These are phyloP conservation scores for Xylariales sp. DNA, from an alignment of 2,329 filamentous ascomycete genomes.

Conservation along the genomic window DNA sequence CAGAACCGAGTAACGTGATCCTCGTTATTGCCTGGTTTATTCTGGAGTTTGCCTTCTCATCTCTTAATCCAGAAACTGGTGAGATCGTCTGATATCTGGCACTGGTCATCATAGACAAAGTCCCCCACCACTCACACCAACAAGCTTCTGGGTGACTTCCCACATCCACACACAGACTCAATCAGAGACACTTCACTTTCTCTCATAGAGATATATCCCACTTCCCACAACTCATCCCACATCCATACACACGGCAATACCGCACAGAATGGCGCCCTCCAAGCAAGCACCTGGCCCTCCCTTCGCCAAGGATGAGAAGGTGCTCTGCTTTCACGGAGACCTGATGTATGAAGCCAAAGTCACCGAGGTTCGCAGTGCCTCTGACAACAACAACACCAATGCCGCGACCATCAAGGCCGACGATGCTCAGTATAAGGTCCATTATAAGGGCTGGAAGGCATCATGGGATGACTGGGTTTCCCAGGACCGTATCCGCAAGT, in stretches of 20 bases:
- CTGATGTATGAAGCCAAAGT: constrained; percentile 97
- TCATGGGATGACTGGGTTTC: constrained; percentile 99
- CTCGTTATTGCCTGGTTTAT: too few relatives aligned
- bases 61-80: too few relatives aligned
- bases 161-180: not conserved
- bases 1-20: too few relatives aligned
- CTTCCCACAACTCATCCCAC: not conserved
- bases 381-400: constrained; percentile 43
- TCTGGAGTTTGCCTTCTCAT: too few relatives aligned
- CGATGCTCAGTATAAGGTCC: constrained; percentile 82
- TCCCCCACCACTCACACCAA: too few relatives aligned
- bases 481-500: constrained; percentile 87
- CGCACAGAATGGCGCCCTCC: constrained; percentile 30
- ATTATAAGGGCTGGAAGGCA: constrained; percentile 99
- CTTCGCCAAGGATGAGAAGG: constrained; percentile 78
- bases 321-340: constrained; percentile 95
- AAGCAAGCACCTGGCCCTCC: constrained; percentile 41
- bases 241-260: not conserved
- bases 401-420: constrained; percentile 60
- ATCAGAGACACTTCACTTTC: not conserved
- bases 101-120: not conserved
- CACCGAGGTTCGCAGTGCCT: constrained; percentile 57
- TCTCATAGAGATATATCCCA: too few relatives aligned
- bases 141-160: too few relatives aligned
- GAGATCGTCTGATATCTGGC: not conserved